These are phyloP conservation scores for Candida sanyaensis DNA, from an alignment of 1,139 yeast genomes.

Conservation along the genomic window DNA sequence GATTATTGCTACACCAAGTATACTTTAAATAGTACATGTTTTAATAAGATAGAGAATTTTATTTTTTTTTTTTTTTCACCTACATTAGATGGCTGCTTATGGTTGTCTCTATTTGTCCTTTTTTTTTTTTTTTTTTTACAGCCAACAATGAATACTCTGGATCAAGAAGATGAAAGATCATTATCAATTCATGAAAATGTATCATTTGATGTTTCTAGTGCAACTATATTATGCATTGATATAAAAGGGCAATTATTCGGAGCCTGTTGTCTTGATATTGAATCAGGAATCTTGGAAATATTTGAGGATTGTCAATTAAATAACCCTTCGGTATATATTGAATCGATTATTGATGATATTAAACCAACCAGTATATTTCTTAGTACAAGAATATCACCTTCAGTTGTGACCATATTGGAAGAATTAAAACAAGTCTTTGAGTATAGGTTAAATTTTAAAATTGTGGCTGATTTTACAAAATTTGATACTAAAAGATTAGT, in stretches of 20 bases:
- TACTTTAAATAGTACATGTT: slow-evolving; percentile 8
- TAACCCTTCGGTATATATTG: slow-evolving; percentile 10
- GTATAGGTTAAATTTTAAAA: slow-evolving; percentile 6
- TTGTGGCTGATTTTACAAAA: slow-evolving; percentile 13
- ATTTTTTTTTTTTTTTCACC: slow-evolving; percentile 1
- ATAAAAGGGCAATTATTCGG: slow-evolving; percentile 9
- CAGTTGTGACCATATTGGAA: slow-evolving; percentile 6
- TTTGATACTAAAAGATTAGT: slow-evolving; percentile 7
- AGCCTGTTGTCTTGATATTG: slow-evolving; percentile 12
- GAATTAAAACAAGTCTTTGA: slow-evolving; percentile 4
- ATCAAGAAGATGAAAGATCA: neutral
- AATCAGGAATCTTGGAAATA: slow-evolving; percentile 4
- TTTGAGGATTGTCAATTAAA: slow-evolving; percentile 13
- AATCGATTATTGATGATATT: slow-evolving; percentile 12
- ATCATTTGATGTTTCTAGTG: slow-evolving; percentile 6
- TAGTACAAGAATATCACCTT: slow-evolving; percentile 11
- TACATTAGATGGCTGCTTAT: neutral
- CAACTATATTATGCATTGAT: slow-evolving; percentile 12
- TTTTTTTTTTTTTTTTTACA: neutral
- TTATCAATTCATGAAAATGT: neutral
- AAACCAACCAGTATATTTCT: slow-evolving; percentile 11
- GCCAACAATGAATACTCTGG: neutral
- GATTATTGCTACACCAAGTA: slow-evolving; percentile 52
- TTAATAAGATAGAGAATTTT: neutral
- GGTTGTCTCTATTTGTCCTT: neutral